Evolutionary conservation across 495 filamentous ascomycete species (phyloP).

Genomic region (Penicillium arizonense): DNA sequence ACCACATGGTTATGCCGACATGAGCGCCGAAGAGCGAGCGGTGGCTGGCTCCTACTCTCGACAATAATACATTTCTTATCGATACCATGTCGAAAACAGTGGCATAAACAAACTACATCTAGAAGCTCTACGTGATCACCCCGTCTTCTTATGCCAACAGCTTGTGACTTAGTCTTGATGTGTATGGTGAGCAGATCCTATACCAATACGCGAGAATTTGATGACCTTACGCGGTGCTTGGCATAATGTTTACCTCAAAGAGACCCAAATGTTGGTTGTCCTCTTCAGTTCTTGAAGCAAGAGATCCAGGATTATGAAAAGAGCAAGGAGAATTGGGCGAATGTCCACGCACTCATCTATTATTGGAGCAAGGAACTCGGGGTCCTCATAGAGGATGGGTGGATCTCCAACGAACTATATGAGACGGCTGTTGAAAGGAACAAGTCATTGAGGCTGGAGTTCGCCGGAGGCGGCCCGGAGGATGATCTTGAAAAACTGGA

Average conservation of each 20-base stretch:
- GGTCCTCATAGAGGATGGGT: slow-evolving; percentile 17
- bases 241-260: slow-evolving; percentile 17
- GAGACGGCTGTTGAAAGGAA: slow-evolving; percentile 8
- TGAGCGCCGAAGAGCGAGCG: not conserved
- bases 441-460: slow-evolving; percentile 9
- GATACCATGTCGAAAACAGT: no score
- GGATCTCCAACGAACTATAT: slow-evolving; percentile 9
- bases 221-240: slow-evolving; percentile 19
- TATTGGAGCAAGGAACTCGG: slow-evolving; percentile 23
- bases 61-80: no score
- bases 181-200: not conserved
- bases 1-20: no score
- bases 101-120: no score
- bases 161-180: slow-evolving; percentile 1
- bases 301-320: no score
- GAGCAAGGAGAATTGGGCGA: slow-evolving; percentile 16
- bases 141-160: no score
- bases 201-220: slow-evolving; percentile 12
- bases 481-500: slow-evolving; percentile 15
- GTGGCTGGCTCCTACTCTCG: no score
- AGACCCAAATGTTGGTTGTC: slow-evolving; percentile 13
- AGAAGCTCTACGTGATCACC: no score
- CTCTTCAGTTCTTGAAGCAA: slow-evolving; percentile 14
- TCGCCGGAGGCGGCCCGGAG: slow-evolving; percentile 5
- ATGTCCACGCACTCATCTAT: slow-evolving; percentile 16